Base-by-base conservation (phyloP, 2,329 filamentous ascomycete genomes). In the Fusarium sacchari region DNA sequence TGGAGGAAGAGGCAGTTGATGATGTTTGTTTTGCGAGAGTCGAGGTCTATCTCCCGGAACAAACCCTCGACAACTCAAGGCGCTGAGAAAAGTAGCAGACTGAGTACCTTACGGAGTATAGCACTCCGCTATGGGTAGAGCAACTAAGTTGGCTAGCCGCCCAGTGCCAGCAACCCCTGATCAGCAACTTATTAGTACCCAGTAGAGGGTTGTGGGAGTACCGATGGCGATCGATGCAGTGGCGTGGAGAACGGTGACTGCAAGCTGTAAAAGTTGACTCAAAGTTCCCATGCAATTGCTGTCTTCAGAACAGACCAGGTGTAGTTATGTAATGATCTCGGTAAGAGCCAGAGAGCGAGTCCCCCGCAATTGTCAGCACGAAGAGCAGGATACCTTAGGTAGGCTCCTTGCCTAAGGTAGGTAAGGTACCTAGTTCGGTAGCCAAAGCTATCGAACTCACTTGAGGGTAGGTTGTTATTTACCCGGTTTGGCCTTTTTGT, bases 191-290 rank as follows among this genome's bases (percentile, higher is more conserved):
- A 18, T 53, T 53, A 53, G 50, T 32, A 28, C 7, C n/a, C n/a
- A n/a, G 28, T 39, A 63, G 62, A 34, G 55, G 46, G 47, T 18
- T 60, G 60, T 71, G 66, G 73, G 74, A 77, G 57, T 77, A 68
- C 72, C 61, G 74, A 77, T 73, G 74, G 78, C 71, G 76, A 77
- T 77, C 72, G 66, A 74, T 77, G 72, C 63, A 66, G 74, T 76
- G 72, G 73, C 67, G 76, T 77, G 76, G 76, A 67, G 73, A 70
- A 56, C 14, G 20, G 52, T 44, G 46, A 44, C 52, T 43, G 46
- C 50, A 47, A 26, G 55, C 42, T 69, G 40, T 30, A 63, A 50
- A 34, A 37, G n/a, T 40, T 30, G 28, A 18, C 61, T 66, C 49
- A 55, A 67, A 59, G 52, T 71, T 32, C 67, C 66, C 47, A 52